Evolutionary conservation across 257 asterid genomes (phyloP), one percentile per base, ranked within the genome.

Genomic region (Mitragyna speciosa): DNA sequence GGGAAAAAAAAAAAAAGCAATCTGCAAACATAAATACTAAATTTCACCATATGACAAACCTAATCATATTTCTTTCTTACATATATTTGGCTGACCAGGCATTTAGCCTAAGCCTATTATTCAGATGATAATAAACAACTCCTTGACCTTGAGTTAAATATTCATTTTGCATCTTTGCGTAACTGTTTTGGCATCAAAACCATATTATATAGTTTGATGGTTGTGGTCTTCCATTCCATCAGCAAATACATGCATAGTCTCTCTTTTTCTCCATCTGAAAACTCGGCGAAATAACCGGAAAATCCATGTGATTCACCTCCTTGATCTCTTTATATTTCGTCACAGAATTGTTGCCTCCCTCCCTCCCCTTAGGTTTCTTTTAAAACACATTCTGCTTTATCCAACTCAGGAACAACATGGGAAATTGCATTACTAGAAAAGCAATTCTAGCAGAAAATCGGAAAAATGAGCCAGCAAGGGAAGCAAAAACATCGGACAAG

Each of bases 221-320:
- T 30, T 65, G 52, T 77, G 12, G 76, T 43, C 76, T 54, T 54
- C 61, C 9, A 54, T 48, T 72, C 41, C 51, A 1, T 28, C 45
- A 66, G 65, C 36, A 45, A 77, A 77, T 66, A 65, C 73, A 66
- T 66, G 74, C 79, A 41, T n/a, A 41, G 31, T 59, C 28, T 31
- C 59, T 31, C 73, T 22, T 48, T 67, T 26, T 15, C 65, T n/a
- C 67, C 66, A 17, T 36, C 75, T 19, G 1, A 80, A 73, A 48
- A 49, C 69, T 9, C 79, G 83, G 83, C 83, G 79, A 48, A 73
- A 48, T 56, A 73, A 65, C 75, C 73, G 83, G 73, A 28, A n/a
- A 51, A 19, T 2, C 17, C 83, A 80, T 74, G 79, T 80, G 83
- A 70, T 49, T 12, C 78, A 31, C 61, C 16, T 47, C 12, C 41